Base-by-base conservation (phyloP, 1,284 basidiomycete genomes). In the Inonotus hispidus region DNA sequence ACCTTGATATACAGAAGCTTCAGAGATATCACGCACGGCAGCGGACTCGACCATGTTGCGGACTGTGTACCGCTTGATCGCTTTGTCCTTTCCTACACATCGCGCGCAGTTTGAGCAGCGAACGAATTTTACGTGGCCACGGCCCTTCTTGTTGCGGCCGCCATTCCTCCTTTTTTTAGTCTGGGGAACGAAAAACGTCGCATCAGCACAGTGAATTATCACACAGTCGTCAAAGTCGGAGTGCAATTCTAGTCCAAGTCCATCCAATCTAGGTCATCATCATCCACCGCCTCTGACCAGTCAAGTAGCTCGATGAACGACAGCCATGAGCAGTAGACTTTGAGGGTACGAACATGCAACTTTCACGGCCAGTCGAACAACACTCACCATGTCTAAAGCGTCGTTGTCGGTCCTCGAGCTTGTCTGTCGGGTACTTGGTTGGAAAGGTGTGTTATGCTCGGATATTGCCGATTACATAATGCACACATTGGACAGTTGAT, bases 21-120 rank as follows among this genome's bases (percentile, higher is more conserved):
- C 97, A 74, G 89, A 93, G 75, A 99, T 90, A 82, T 99, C 96
- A 71, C 96, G 85, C 70, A 99, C 92, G 66, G 96, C 96, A 62
- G 96, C 96, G 71, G 93, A 92, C 85, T 99, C 95, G 65, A 99
- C 95, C 91, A 99, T 99, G 88, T 99, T 99, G 78, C 95, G 90
- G 72, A 99, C 95, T 59, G 95, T 98, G 87, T 98, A 98, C 65
- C 96, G 85, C 84, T 99, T 99, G 90, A 99, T 98, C 68, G 97
- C 96, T 88, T 98, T 99, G 84, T 99, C 97, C 85, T 95, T 96
- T 67, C 81, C 86, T 59, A 95, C 92, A 72, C 86, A 91, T 67
- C 94, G 91, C 72, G 93, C 93, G 85, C 96, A 99, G 89, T 99
- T 99, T 67, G 92, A 93, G 86, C 96, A 99, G 72, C 97, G 92